Evolutionary conservation across 1,284 basidiomycete species (phyloP), one percentile per base, ranked within the genome.

Genomic region (Takashimella tepidaria): DNA sequence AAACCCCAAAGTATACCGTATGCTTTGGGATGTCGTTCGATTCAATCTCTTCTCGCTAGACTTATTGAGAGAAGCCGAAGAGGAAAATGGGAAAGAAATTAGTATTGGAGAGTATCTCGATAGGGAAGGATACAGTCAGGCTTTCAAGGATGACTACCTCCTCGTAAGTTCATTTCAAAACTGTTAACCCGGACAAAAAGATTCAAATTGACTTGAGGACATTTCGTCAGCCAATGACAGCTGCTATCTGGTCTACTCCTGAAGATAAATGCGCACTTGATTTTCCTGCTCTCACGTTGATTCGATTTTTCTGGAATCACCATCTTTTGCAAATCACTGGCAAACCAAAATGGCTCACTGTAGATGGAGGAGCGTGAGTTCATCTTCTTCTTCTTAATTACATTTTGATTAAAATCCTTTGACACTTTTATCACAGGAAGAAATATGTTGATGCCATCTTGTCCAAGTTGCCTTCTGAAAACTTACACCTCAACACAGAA

Each of bases 191-290:
- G 22, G n/a, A n/a, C n/a, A n/a, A n/a, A 45, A 11, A 45, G 45
- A 22, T 47, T n/a, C 5, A 23, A 24, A n/a, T 47, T 26, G 40
- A 16, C 20, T 53, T 10, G 54, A 41, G 40, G 42, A 57, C 22
- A n/a, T n/a, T n/a, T n/a, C n/a, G n/a, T n/a, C 56, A 89, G 87
- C 86, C 86, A 0, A 87, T 89, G 85, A 87, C 85, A 19, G 85
- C 85, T 1, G 84, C 84, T 3, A 85, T 90, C 49, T 91, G 88
- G 88, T 86, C 83, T 44, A 89, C 86, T 0, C 84, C 87, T 0
- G 84, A 87, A 4, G 83, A 85, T 61, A 82, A 83, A 59, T 87
- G 85, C 54, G 79, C 83, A 5, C 70, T 84, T 42, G 83, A 86
- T 55, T 88, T 90, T 66, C 88, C 87, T 4, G 86, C 83, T 0